Evolutionary conservation across 495 filamentous ascomycete genomes (phyloP), one percentile per base, ranked within the genome.

Genomic region (Hypoxylon crocopeplum): DNA sequence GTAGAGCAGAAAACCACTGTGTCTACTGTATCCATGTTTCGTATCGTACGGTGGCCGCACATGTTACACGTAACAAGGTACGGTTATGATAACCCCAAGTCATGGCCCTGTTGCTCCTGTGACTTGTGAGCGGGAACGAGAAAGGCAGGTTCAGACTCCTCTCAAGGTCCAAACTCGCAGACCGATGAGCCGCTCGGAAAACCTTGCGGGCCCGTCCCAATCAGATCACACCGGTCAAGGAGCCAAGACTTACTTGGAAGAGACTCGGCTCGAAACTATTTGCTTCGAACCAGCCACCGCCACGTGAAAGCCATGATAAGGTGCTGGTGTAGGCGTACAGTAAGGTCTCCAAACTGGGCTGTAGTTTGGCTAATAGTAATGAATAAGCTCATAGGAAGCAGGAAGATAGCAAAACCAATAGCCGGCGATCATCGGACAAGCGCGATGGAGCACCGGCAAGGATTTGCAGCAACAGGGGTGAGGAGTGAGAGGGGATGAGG

Each of bases 341-440:
- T 29, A 16, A 19, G 21, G 27, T 40, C 33, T 39, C 27, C 16
- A 41, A 32, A 34, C 32, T 34, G 34, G 47, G 29, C 25, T 33
- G 36, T 34, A 33, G 42, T 15, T 50, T 49, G 41, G 52, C 30
- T 37, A 41, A 52, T 50, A 38, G 37, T 40, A 41, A 36, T 40
- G 34, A 46, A 64, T 34, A n/a, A 24, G 55, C 63, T 75, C 67
- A 45, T 34, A 64, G 65, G 41, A 66, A 59, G 39, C 42, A 64
- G 20, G 42, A 61, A 64, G 68, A 69, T 63, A 32, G 56, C 25
- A 40, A 65, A 54, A 49, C 56, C 49, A 71, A 69, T 56, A 68
- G 63, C 59, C 62, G 69, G 49, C 59, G 64, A 68, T 70, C 68
- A 66, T 65, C 68, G 64, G 68, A 66, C 68, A 65, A 60, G 64